Conservation (phyloP, 768 basidiomycete genomes). For the Polyporus arcularius region DNA sequence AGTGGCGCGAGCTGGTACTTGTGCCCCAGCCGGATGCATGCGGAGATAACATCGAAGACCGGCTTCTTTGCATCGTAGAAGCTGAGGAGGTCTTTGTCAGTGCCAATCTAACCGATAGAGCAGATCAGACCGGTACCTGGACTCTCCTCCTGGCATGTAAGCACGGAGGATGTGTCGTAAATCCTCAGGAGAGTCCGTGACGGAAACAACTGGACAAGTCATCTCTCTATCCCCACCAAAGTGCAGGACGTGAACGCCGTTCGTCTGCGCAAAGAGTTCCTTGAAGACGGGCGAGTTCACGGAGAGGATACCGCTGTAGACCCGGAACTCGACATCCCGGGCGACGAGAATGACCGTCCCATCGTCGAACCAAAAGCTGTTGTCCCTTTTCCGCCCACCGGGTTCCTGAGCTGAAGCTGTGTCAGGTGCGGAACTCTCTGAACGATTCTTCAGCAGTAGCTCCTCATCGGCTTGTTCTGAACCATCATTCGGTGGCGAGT, state of each 20-base stretch:
- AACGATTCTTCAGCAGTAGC: no score
- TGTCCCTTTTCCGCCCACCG: not conserved
- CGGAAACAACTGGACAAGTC: not conserved
- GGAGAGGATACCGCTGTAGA: conserved; percentile 17
- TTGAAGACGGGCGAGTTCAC: not conserved
- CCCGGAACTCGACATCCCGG: conserved; percentile 11
- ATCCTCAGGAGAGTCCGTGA: not conserved
- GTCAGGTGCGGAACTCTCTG: no score
- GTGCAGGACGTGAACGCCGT: not conserved
- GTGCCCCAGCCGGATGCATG: not conserved
- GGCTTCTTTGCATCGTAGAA: not conserved
- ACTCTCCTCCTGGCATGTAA: not conserved
- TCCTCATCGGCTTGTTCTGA: no score
- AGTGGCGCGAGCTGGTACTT: not conserved
- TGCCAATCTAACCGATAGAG: no score
- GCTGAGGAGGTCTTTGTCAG: no score
- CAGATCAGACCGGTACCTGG: no score
- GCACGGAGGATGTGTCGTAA: not conserved
- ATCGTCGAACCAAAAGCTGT: conserved; percentile 13
- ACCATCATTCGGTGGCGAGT: no score
- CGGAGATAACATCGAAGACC: not conserved
- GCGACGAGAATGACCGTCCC: conserved; percentile 16
- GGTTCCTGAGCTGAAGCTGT: no score
- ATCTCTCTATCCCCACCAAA: no score
- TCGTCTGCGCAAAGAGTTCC: not conserved